These are phyloP conservation scores for Dacryopinax spathularia DNA, from an alignment of 768 basidiomycete genomes.

Conservation along the genomic window DNA sequence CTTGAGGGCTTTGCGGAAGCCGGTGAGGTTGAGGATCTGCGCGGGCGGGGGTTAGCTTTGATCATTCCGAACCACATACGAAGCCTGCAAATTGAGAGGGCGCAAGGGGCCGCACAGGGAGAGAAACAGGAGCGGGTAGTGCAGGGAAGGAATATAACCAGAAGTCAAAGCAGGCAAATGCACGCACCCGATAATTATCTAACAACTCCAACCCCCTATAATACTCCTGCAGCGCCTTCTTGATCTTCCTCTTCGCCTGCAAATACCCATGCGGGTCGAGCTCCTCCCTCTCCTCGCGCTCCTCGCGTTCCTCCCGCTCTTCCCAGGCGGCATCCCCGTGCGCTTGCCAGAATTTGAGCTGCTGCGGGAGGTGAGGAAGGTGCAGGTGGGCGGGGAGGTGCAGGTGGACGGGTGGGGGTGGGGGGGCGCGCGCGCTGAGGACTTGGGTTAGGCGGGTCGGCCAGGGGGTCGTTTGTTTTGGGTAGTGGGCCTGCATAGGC, in stretches of 20 bases:
- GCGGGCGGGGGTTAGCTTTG: too few species aligned
- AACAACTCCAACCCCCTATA: conserved; percentile 77
- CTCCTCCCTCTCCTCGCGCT: conserved; percentile 2
- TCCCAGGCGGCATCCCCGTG: background rate
- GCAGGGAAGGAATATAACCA: background rate
- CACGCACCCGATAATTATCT: conserved; percentile 71
- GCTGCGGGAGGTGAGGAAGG: background rate
- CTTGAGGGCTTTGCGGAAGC: conserved; percentile 73
- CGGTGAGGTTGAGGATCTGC: conserved; percentile 78
- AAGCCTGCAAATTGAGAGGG: too few species aligned
- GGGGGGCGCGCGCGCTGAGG: background rate
- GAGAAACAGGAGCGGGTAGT: background rate
- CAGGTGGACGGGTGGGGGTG: background rate
- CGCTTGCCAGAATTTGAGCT: background rate
- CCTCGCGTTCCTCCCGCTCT: background rate
- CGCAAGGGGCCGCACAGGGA: too few species aligned
- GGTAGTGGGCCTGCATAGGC: background rate
- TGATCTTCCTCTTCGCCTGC: conserved; percentile 70
- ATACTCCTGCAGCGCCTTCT: conserved; percentile 68
- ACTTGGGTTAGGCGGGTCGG: background rate
- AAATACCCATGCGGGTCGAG: conserved; percentile 66
- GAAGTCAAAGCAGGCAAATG: background rate
- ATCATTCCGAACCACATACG: too few species aligned
- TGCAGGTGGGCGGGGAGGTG: background rate
- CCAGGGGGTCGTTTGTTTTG: background rate